Percentiles rank a stretch among this genome's conserved stretches.
phyloP scores from a whole-genome alignment of 2,329 filamentous ascomycete genomes.

The Microcyclospora pomicola region DNA sequence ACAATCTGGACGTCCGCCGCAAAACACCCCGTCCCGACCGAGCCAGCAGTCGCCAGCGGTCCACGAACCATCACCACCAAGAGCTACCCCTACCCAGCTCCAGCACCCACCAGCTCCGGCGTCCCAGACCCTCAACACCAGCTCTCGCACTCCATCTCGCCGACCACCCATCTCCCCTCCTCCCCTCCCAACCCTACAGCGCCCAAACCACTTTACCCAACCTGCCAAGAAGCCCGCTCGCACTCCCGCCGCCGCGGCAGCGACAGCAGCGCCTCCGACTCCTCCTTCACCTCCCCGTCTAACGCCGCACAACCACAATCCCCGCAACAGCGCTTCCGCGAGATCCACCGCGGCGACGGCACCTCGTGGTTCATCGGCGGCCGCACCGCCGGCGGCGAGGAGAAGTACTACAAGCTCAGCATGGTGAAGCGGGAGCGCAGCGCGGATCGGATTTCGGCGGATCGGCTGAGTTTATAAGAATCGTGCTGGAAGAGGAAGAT shows the following conservation, averaged over 20 bases:
- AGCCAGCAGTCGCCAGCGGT: slow-evolving; percentile 21
- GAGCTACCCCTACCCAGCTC: slow-evolving; percentile 16
- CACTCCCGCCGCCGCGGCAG: slow-evolving; percentile 44
- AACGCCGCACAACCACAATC: too few species aligned
- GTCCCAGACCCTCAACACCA: slow-evolving; percentile 27
- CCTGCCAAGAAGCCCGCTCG: slow-evolving; percentile 16
- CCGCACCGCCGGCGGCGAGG: slow-evolving; percentile 60
- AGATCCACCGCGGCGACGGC: slow-evolving; percentile 55
- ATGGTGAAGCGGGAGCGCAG: slow-evolving; percentile 61
- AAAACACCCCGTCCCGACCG: slow-evolving; percentile 3
- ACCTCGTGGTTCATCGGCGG: slow-evolving; percentile 78
- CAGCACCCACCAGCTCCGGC: slow-evolving; percentile 9
- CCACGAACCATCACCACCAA: slow-evolving; percentile 37
- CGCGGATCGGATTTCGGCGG: slow-evolving; percentile 59
- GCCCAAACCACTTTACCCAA: slow-evolving; percentile 20
- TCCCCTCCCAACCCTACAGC: slow-evolving; percentile 19
- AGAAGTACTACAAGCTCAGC: slow-evolving; percentile 67
- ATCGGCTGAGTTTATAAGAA: slow-evolving; percentile 57
- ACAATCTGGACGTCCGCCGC: slow-evolving; percentile 16
- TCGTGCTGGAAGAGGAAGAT: too few species aligned
- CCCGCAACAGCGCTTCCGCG: slow-evolving; percentile 51
- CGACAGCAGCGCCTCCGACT: slow-evolving; percentile 64
- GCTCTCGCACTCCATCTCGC: slow-evolving; percentile 24
- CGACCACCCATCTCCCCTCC: slow-evolving; percentile 23
- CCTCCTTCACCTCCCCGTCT: slow-evolving; percentile 42